Evolutionary conservation across 148 eudicot species (phyloP), one percentile per base, ranked within the genome.

Genomic region (Rhododendron ferrugineum): DNA sequence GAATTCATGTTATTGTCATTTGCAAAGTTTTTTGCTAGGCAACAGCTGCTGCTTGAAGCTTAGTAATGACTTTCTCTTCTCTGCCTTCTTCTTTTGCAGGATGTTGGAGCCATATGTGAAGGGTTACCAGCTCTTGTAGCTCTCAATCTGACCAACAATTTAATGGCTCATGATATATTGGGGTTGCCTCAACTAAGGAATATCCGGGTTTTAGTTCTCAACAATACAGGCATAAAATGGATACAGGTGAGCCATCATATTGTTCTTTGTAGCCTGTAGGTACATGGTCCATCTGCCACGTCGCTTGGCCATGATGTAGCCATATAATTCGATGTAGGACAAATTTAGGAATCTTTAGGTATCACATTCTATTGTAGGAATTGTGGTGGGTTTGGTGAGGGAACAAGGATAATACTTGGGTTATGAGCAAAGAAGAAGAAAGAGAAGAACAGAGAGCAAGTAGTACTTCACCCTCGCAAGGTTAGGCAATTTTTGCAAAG

Each of bases 221-320:
- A 94, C 91, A 88, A 86, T 85, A 94, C 98, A 50, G 93, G 98
- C 49, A 86, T 97, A 79, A 92, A 84, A 83, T 97, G 98, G 99
- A 82, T 83, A 78, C 99, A 97, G 95, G 99, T 95, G 84, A 47
- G 83, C 82, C 23, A 83, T 85, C 73, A 66, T 32, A 46, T 62
- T 82, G 16, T 82, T 79, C 20, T 44, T 40, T 40, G 6, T 40
- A 40, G 44, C 44, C 64, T 56, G 4, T 46, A 46, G 37, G 52
- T n/a, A 23, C 20, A 64, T 62, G 82, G 83, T 20, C 66, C 44
- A 54, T 37, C 32, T 78, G 81, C 56, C 47, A 0, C 3, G 28
- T 20, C 0, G 50, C 50, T 76, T 22, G 79, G 79, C 58, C 81
- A 26, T 47, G 58, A 50, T 5, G 0, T 50, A n/a, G 58, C 36